phyloP scores from a whole-genome alignment of 2,329 filamentous ascomycete genomes.

The Fusarium hainanense region DNA sequence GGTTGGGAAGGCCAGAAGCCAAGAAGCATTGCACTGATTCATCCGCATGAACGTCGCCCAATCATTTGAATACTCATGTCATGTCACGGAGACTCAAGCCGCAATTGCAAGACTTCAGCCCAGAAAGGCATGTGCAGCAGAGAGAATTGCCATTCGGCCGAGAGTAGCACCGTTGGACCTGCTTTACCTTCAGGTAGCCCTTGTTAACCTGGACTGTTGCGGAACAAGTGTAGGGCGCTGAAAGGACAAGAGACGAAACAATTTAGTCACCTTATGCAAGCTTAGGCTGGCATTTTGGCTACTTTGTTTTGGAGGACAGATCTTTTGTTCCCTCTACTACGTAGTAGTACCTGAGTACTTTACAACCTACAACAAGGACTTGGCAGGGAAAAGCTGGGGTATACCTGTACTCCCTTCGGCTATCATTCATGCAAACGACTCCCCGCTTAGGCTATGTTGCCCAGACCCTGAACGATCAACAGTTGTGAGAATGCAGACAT shows the following conservation, averaged over 20 bases:
- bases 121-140: conserved; percentile 6
- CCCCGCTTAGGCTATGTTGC: not conserved
- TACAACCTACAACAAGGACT: not conserved
- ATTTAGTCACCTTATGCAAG: not conserved
- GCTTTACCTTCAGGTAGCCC: conserved; percentile 21
- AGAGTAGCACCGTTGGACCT: conserved; percentile 41
- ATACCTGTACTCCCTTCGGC: conserved; percentile 17
- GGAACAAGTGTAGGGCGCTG: not conserved
- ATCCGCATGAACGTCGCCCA: conserved; percentile 1
- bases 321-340: not conserved
- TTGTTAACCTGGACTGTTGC: conserved; percentile 15
- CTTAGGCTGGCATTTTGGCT: not conserved
- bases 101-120: not conserved
- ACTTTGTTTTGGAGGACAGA: not conserved
- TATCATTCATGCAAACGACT: conserved; percentile 24
- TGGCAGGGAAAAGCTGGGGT: conserved; percentile 11
- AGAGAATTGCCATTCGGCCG: conserved; percentile 25
- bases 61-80: not conserved
- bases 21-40: conserved; percentile 5
- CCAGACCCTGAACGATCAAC: conserved; percentile 5
- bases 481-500: not conserved
- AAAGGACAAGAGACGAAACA: not conserved
- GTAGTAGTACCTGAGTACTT: not conserved
- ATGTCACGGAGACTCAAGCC: not conserved
- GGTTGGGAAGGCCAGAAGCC: conserved; percentile 5